A percentile compares a stretch with the other conserved stretches of the same genome.
Conservation (phyloP, 306 rosid species). For the Sindora glabra region DNA sequence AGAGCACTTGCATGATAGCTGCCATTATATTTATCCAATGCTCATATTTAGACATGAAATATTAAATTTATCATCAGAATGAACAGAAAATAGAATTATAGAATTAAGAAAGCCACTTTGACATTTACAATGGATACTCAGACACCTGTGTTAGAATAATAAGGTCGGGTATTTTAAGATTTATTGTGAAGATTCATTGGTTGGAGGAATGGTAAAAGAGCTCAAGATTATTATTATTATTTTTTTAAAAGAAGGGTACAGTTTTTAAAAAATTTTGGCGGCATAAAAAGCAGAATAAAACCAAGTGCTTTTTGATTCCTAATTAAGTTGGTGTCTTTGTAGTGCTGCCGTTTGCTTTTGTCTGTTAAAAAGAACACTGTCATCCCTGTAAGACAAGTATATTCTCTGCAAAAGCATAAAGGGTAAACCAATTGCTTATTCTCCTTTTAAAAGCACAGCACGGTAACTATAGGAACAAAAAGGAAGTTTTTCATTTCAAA, state of each 20-base stretch:
- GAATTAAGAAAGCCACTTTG: neutral
- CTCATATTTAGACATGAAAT: neutral
- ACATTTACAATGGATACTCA: too few relatives aligned
- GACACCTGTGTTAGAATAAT: too few relatives aligned
- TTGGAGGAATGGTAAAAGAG: neutral
- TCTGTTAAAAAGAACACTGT: neutral
- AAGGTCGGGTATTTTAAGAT: neutral
- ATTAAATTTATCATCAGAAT: neutral
- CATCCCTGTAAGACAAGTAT: conserved; percentile 12
- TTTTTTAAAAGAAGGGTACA: too few relatives aligned
- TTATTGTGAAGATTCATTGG: neutral
- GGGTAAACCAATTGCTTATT: neutral
- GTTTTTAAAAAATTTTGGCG: neutral
- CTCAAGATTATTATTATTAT: neutral
- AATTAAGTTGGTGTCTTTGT: neutral
- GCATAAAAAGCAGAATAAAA: conserved; percentile 6
- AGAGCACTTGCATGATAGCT: conserved; percentile 36
- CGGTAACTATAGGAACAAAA: too few relatives aligned
- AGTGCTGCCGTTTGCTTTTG: neutral
- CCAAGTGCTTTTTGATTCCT: neutral
- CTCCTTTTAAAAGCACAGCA: neutral
- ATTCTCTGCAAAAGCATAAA: conserved; percentile 4
- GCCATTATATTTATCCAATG: neutral
- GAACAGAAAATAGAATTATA: neutral
- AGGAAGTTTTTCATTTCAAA: too few relatives aligned